A percentile compares a stretch with the other conserved stretches of the same genome.
phyloP scores from a whole-genome alignment of 345 rosid species.

The Arabidopsis arenosa region DNA sequence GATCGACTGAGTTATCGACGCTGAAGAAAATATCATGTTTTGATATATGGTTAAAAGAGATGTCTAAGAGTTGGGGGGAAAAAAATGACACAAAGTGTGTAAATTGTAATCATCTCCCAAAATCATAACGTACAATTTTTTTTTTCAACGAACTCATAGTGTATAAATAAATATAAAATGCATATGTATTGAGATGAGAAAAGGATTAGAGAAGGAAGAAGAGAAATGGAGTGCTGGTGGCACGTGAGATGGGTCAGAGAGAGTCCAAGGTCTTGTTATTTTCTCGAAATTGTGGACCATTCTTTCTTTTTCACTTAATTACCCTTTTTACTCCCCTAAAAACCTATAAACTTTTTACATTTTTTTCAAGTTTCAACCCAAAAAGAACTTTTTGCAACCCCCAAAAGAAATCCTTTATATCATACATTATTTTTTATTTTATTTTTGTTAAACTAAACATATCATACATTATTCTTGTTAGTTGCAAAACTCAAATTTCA shows the following conservation, averaged over 20 bases:
- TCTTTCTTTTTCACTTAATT: slow-evolving; percentile 29
- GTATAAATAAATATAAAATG: background rate
- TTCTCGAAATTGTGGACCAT: slow-evolving; percentile 43
- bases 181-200: background rate
- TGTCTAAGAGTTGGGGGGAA: background rate
- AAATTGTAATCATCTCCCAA: slow-evolving; percentile 6
- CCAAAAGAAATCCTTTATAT: background rate
- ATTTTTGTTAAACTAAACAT: too few relatives aligned
- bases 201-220: slow-evolving; percentile 12
- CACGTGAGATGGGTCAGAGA: slow-evolving; percentile 46
- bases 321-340: slow-evolving; percentile 23
- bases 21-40: too few relatives aligned
- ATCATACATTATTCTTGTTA: background rate
- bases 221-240: slow-evolving; percentile 32
- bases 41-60: too few relatives aligned
- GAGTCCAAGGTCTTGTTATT: slow-evolving; percentile 44
- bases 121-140: background rate
- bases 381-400: background rate
- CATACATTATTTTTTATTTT: background rate
- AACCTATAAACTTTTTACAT: background rate
- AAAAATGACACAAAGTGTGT: slow-evolving; percentile 4
- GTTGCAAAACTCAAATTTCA: background rate
- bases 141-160: background rate
- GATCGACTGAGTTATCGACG: too few relatives aligned
- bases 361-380: background rate